phyloP scores from a whole-genome alignment of 2,329 filamentous ascomycete genomes.

The Colletotrichum salicis region DNA sequence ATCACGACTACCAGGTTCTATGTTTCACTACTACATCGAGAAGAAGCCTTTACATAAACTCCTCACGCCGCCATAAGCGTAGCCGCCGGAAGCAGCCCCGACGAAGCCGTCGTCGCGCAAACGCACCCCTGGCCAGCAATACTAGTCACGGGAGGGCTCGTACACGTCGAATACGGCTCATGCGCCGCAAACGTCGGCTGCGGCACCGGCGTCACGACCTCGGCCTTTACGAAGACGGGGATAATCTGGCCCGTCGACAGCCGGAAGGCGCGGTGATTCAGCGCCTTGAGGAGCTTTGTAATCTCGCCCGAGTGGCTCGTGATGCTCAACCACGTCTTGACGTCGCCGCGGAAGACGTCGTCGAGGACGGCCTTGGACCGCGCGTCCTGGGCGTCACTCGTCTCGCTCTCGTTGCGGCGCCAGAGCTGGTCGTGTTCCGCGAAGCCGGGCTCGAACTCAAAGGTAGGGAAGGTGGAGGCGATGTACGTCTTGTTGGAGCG shows the following conservation, averaged over 20 bases:
- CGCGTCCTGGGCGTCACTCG: slow-evolving; percentile 57
- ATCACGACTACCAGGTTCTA: slow-evolving; percentile 8
- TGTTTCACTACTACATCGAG: neutral
- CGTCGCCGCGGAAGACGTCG: slow-evolving; percentile 65
- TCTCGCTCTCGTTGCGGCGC: slow-evolving; percentile 55
- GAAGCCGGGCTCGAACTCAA: slow-evolving; percentile 70
- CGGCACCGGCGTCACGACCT: slow-evolving; percentile 49
- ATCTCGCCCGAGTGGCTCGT: slow-evolving; percentile 71
- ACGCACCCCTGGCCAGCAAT: slow-evolving; percentile 54
- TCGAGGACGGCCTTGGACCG: slow-evolving; percentile 63
- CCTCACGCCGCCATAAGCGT: slow-evolving; percentile 35
- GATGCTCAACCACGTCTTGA: slow-evolving; percentile 66
- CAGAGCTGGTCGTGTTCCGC: slow-evolving; percentile 63
- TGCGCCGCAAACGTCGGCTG: slow-evolving; percentile 49
- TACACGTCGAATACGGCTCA: slow-evolving; percentile 55
- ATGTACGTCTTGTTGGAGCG: slow-evolving; percentile 67
- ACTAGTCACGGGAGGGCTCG: slow-evolving; percentile 56
- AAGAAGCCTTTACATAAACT: slow-evolving; percentile 2
- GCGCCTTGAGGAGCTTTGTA: slow-evolving; percentile 59
- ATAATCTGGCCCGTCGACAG: slow-evolving; percentile 76
- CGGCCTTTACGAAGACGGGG: slow-evolving; percentile 72
- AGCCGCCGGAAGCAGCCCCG: slow-evolving; percentile 26
- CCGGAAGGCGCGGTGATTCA: slow-evolving; percentile 70
- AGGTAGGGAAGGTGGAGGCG: slow-evolving; percentile 60
- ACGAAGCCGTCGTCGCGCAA: slow-evolving; percentile 47